Conservation (phyloP, 768 basidiomycete genomes). For the Tephrocybe sp. region DNA sequence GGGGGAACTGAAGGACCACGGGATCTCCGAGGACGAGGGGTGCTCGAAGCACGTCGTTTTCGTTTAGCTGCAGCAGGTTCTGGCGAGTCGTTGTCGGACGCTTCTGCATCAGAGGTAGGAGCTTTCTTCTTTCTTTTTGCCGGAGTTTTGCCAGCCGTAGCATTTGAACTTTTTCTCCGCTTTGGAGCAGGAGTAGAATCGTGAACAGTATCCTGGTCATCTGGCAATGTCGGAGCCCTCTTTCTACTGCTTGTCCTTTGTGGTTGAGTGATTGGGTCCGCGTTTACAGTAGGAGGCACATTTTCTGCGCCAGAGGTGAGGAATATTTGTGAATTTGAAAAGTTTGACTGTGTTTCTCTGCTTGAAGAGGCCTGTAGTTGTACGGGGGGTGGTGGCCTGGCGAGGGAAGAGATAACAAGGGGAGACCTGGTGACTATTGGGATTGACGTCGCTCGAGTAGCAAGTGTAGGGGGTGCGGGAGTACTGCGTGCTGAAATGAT, state of each 20-base stretch:
- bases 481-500: conserved; percentile 9
- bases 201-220: not conserved
- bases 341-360: not conserved
- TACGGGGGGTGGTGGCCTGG: not conserved
- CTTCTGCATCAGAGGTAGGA: conserved; percentile 14
- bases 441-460: conserved; percentile 4
- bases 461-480: conserved; percentile 14
- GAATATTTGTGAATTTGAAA: not conserved
- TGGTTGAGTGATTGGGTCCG: not conserved
- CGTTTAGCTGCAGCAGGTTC: conserved; percentile 9
- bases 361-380: not conserved
- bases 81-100: conserved; percentile 14
- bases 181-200: not conserved
- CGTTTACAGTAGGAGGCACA: conserved; percentile 2
- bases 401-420: not conserved
- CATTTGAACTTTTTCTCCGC: not conserved
- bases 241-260: not conserved
- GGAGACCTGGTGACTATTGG: conserved; percentile 2
- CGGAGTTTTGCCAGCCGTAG: conserved; percentile 3
- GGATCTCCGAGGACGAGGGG: conserved; percentile 36
- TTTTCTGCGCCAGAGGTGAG: conserved; percentile 14
- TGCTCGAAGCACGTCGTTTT: conserved; percentile 26
- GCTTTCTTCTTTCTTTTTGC: conserved; percentile 20
- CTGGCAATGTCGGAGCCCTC: not conserved
- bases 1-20: conserved; percentile 52